Percentiles rank a stretch among this genome's conserved stretches.
Evolutionary conservation across 441 rosid genomes (phyloP).

Genomic region (Syzygium malaccense): DNA sequence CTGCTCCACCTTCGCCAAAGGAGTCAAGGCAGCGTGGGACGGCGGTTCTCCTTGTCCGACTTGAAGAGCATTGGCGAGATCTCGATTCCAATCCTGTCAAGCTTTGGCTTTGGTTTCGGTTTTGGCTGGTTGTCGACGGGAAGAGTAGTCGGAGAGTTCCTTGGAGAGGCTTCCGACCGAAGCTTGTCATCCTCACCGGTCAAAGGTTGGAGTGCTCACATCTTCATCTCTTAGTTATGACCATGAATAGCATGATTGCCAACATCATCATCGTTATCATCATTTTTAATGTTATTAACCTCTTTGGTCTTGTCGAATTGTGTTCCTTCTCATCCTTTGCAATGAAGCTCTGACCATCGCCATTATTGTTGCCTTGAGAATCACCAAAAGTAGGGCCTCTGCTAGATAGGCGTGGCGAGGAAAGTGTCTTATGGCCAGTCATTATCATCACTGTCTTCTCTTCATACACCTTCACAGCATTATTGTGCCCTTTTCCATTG

Average conservation of each 20-base stretch:
- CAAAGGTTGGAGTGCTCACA: background rate
- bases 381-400: background rate
- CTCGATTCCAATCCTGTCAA: background rate
- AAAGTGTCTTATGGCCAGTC: too few relatives aligned
- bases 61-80: constrained; percentile 3
- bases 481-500: too few relatives aligned
- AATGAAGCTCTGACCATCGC: background rate
- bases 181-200: background rate
- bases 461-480: too few relatives aligned
- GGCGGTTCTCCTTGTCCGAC: constrained; percentile 25
- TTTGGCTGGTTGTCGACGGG: background rate
- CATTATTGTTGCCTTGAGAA: background rate
- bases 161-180: constrained; percentile 48
- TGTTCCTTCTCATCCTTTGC: background rate
- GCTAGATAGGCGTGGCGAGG: background rate
- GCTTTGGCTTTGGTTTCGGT: constrained; percentile 18
- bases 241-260: background rate
- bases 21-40: too few relatives aligned
- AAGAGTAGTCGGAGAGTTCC: constrained; percentile 21
- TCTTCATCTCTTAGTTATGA: background rate
- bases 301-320: background rate
- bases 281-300: background rate
- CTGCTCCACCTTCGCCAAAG: too few relatives aligned
- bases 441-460: too few relatives aligned
- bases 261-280: fast-evolving